These are phyloP conservation scores for Colletotrichum musae DNA, from an alignment of 2,329 filamentous ascomycete genomes.

Conservation along the genomic window DNA sequence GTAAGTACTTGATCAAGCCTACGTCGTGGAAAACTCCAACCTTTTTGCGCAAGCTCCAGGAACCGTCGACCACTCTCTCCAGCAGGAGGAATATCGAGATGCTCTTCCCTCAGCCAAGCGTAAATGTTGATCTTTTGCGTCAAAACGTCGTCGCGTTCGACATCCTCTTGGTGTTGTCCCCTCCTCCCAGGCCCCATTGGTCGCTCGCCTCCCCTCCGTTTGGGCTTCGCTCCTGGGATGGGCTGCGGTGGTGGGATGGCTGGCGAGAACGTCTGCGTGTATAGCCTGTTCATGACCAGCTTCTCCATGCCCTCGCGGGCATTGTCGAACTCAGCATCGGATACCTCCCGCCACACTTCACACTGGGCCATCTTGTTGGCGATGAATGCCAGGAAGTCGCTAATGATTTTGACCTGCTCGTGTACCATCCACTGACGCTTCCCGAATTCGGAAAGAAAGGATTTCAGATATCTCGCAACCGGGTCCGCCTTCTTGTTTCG, in stretches of 20 bases:
- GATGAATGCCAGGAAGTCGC: constrained; percentile 96
- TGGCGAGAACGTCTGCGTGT: constrained; percentile 95
- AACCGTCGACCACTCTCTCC: constrained; percentile 91
- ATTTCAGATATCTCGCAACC: constrained; percentile 94
- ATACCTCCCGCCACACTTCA: constrained; percentile 96
- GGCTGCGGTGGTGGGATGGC: constrained; percentile 88
- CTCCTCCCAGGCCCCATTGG: constrained; percentile 84
- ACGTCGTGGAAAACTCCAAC: constrained; percentile 56
- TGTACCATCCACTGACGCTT: constrained; percentile 99
- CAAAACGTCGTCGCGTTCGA: constrained; percentile 95
- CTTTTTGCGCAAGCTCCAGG: constrained; percentile 89
- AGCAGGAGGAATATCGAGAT: constrained; percentile 90
- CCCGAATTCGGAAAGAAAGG: constrained; percentile 93
- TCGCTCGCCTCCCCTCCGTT: constrained; percentile 77
- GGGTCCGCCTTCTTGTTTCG: constrained; percentile 98
- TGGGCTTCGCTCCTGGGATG: constrained; percentile 77
- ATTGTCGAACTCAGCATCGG: constrained; percentile 98
- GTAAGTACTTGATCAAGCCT: constrained; percentile 47
- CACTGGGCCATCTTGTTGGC: constrained; percentile 98
- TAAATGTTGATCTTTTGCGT: constrained; percentile 98
- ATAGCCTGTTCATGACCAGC: constrained; percentile 97
- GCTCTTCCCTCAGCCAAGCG: constrained; percentile 92
- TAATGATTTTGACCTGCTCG: constrained; percentile 98
- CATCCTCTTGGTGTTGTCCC: constrained; percentile 97
- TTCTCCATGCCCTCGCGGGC: constrained; percentile 99